Base-by-base conservation (phyloP, 1,284 basidiomycete genomes). In the Sporisorium exsertum region DNA sequence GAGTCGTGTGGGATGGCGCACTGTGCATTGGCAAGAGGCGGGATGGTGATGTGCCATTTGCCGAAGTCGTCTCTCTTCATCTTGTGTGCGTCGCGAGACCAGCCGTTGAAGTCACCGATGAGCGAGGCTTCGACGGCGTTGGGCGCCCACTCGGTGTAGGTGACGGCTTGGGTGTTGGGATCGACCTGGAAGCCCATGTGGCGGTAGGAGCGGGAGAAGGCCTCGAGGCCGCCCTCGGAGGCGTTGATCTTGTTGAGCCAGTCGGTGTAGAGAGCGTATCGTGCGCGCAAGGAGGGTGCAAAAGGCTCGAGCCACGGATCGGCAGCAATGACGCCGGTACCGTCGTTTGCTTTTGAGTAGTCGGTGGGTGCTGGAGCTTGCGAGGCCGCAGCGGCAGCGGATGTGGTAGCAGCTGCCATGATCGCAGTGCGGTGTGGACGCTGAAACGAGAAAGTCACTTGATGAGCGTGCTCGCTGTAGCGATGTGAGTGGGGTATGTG, bases 131-230 rank as follows among this genome's bases (percentile, higher is more conserved):
- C 91, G 51, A 86, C 87, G 15, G 92, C 95, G 79, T 93, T 94
- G 0, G 96, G 95, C 7, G 96, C 96, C 96, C 96, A 99, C 85
- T 99, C 96, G 80, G 93, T 89, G 86, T 98, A 99, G 9, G 89
- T 87, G 42, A 98, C 90, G 32, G 91, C 89, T 55, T 91, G 91
- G 62, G 92, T 89, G 24, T 87, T 84, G 52, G 89, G 88, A 27
- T 83, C 81, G 45, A 94, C 89, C 63, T 92, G 91, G 78, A 99
- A 88, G 42, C 96, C 96, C 87, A 93, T 93, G 73, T 90, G 90
- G 75, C 92, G 88, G 87, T 95, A 97, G 15, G 94, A 94, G 83
- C 91, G 90, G 3, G 93, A 92, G 86, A 98, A 99, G 9, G 88
- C 87, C 60, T 95, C 94, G 81, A 95, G 93, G 35, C 96, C 94